A percentile compares a stretch with the other conserved stretches of the same genome.
phyloP scores from a whole-genome alignment of 768 basidiomycete species.

The Daedalea quercina region DNA sequence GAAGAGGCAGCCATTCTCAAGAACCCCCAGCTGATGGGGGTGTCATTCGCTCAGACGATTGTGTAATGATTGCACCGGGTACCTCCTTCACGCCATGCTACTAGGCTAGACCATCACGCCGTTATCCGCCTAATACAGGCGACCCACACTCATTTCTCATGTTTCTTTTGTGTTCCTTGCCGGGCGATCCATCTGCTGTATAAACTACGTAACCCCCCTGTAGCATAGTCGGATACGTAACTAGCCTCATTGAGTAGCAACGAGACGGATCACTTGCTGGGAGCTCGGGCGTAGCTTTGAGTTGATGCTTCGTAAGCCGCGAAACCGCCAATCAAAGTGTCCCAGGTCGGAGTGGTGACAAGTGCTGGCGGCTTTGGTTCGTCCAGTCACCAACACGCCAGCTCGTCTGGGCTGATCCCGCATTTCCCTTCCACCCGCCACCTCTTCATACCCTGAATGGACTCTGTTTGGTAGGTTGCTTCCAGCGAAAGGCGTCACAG shows the following conservation, averaged over 20 bases:
- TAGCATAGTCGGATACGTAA: neutral
- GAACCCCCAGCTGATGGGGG: neutral
- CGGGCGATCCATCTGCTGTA: neutral
- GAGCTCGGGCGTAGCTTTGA: too few species aligned
- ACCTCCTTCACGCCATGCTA: neutral
- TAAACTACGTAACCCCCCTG: neutral
- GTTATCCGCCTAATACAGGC: neutral
- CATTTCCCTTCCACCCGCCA: constrained; percentile 2
- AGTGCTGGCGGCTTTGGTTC: constrained; percentile 11
- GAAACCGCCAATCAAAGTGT: constrained; percentile 16
- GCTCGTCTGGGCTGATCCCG: constrained; percentile 12
- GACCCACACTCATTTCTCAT: neutral
- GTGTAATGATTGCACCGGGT: neutral
- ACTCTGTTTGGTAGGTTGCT: constrained; percentile 15
- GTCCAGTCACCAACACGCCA: constrained; percentile 8
- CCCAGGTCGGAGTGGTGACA: constrained; percentile 5
- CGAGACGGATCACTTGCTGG: too few species aligned
- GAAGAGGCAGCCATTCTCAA: neutral
- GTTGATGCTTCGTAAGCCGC: constrained; percentile 15
- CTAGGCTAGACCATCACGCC: neutral
- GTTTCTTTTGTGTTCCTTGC: neutral
- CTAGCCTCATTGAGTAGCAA: too few species aligned
- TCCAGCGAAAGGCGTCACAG: constrained; percentile 15
- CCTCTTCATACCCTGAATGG: constrained; percentile 18
- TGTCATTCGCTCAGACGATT: constrained; percentile 2